phyloP scores from a whole-genome alignment of 2,329 filamentous ascomycete species.

The Ceratocystis harringtonii region DNA sequence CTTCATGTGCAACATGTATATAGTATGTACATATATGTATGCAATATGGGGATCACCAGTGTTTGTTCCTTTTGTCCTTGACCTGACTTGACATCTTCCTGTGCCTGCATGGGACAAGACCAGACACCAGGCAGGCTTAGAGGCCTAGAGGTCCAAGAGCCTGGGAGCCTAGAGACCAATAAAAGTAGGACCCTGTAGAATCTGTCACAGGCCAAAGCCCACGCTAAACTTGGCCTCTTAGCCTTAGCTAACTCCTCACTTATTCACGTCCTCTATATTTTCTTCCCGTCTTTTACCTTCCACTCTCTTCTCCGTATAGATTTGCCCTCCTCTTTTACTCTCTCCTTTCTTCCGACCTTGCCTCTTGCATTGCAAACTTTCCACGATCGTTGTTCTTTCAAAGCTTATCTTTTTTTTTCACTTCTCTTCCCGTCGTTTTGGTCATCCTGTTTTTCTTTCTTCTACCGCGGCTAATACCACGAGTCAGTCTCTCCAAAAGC shows the following conservation, averaged over 20 bases:
- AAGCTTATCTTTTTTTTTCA: not conserved
- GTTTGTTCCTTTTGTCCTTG: slow-evolving; percentile 1
- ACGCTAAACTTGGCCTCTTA: not conserved
- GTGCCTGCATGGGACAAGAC: slow-evolving; percentile 1
- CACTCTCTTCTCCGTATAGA: not conserved
- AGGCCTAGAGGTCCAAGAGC: not conserved
- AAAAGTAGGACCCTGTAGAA: not conserved
- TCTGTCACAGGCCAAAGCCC: not conserved
- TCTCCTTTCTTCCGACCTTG: not conserved
- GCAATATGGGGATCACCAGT: not conserved
- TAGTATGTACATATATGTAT: not conserved
- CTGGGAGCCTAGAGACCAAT: not conserved
- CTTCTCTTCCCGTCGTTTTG: not conserved
- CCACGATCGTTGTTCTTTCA: not conserved
- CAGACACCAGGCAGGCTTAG: not conserved
- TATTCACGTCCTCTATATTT: not conserved
- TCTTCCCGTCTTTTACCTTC: not conserved
- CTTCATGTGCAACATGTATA: not conserved
- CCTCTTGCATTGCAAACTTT: not conserved
- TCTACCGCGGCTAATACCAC: slow-evolving; percentile 9
- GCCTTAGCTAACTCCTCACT: not conserved
- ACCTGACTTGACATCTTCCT: not conserved
- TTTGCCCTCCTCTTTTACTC: not conserved
- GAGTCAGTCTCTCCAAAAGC: not conserved
- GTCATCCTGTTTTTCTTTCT: not conserved